phyloP scores from a whole-genome alignment of 768 basidiomycete genomes.

The Crepidotus variabilis region DNA sequence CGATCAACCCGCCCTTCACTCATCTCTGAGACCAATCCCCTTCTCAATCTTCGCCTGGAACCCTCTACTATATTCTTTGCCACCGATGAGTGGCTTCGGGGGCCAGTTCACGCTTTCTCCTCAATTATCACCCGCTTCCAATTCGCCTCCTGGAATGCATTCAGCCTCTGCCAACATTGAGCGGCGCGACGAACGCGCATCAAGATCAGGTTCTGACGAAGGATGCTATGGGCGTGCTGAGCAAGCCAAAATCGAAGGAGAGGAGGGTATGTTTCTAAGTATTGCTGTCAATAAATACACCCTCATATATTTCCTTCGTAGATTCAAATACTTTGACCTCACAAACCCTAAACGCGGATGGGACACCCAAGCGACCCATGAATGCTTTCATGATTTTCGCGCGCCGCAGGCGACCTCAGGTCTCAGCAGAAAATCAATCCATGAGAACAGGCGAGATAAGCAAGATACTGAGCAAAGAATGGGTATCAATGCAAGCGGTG shows the following conservation, averaged over 20 bases:
- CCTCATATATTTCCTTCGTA: conserved; percentile 28
- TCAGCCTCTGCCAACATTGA: conserved; percentile 18
- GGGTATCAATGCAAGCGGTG: conserved; percentile 77
- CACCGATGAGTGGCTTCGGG: conserved; percentile 4
- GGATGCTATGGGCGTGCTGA: conserved; percentile 32
- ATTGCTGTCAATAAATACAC: conserved; percentile 2
- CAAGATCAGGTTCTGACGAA: conserved; percentile 55
- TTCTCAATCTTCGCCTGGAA: conserved; percentile 8
- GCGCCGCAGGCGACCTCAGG: conserved; percentile 75
- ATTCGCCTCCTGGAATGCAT: conserved; percentile 1
- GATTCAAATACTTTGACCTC: conserved; percentile 48
- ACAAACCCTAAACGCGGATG: conserved; percentile 81
- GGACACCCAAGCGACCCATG: conserved; percentile 88
- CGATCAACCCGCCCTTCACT: conserved; percentile 31
- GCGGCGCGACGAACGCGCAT: conserved; percentile 42
- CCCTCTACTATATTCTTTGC: conserved; percentile 13
- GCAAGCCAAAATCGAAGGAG: conserved; percentile 35
- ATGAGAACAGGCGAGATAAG: conserved; percentile 90
- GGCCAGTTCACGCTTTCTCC: conserved; percentile 10
- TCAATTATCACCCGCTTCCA: conserved; percentile 1
- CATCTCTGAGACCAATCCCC: conserved; percentile 20
- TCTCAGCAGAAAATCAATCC: conserved; percentile 81
- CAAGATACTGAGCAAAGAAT: conserved; percentile 84
- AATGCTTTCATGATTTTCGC: conserved; percentile 96
- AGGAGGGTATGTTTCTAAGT: conserved; percentile 32